Percentiles rank a stretch among this genome's conserved stretches.
These are phyloP conservation scores for Amauroascus verrucosus DNA, from an alignment of 2,329 filamentous ascomycete genomes.

Conservation along the genomic window DNA sequence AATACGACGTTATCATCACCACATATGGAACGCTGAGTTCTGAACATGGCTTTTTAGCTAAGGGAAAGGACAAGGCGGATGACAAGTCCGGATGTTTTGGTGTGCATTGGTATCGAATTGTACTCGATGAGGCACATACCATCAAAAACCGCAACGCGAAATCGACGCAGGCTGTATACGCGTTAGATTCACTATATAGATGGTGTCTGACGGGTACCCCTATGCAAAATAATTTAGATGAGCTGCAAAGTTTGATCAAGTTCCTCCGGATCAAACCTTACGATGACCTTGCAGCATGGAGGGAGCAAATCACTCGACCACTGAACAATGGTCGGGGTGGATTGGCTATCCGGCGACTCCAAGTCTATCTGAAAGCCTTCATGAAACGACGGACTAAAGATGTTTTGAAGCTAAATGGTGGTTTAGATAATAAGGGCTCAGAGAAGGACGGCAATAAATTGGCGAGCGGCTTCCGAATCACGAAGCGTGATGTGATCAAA, in stretches of 20 bases:
- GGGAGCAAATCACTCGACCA: slow-evolving; percentile 77
- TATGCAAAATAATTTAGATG: slow-evolving; percentile 96
- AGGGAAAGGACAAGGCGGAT: slow-evolving; percentile 53
- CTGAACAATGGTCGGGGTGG: slow-evolving; percentile 85
- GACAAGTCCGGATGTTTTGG: slow-evolving; percentile 73
- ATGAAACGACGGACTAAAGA: slow-evolving; percentile 99
- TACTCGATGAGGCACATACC: slow-evolving; percentile 92
- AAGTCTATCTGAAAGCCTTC: slow-evolving; percentile 77
- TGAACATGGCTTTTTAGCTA: slow-evolving; percentile 64
- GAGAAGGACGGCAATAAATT: slow-evolving; percentile 43
- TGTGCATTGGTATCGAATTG: slow-evolving; percentile 87
- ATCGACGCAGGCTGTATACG: slow-evolving; percentile 82
- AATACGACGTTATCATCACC: slow-evolving; percentile 91
- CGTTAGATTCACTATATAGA: slow-evolving; percentile 71
- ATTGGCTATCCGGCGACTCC: slow-evolving; percentile 75
- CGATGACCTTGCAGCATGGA: slow-evolving; percentile 76
- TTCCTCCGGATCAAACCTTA: slow-evolving; percentile 91
- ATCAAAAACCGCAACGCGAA: slow-evolving; percentile 99
- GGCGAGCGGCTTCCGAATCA: slow-evolving; percentile 72
- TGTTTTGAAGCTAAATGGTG: slow-evolving; percentile 79
- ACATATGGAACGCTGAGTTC: slow-evolving; percentile 94
- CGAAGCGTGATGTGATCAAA: slow-evolving; percentile 76
- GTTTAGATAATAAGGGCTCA: slow-evolving; percentile 60
- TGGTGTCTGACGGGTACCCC: slow-evolving; percentile 97
- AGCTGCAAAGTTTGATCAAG: slow-evolving; percentile 83